Conservation (phyloP, 2,329 filamentous ascomycete genomes). For the Cryphonectria japonica region DNA sequence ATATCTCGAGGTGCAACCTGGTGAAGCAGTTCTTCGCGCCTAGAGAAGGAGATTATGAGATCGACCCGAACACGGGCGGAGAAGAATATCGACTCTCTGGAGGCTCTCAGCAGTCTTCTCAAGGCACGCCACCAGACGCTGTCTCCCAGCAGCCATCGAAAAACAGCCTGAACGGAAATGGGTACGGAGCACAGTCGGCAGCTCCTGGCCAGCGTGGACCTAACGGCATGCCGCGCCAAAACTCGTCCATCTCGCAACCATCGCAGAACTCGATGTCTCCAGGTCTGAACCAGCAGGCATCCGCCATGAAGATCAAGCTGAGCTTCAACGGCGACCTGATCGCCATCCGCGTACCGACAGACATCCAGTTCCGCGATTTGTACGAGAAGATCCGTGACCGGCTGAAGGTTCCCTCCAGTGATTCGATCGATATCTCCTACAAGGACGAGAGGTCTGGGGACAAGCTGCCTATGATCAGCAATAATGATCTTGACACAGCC, state of each 20-base stretch:
- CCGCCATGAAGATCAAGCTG: slow-evolving; percentile 89
- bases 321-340: slow-evolving; percentile 92
- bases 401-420: slow-evolving; percentile 70
- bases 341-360: slow-evolving; percentile 82
- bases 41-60: slow-evolving; percentile 89
- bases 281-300: slow-evolving; percentile 48
- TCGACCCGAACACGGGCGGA: slow-evolving; percentile 68
- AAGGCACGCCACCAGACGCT: slow-evolving; percentile 62
- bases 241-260: slow-evolving; percentile 54
- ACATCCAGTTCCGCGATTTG: slow-evolving; percentile 77
- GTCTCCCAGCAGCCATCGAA: slow-evolving; percentile 68
- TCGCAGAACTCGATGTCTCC: slow-evolving; percentile 61
- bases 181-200: slow-evolving; percentile 57
- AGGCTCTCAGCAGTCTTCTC: slow-evolving; percentile 69
- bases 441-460: slow-evolving; percentile 80
- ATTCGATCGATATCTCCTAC: slow-evolving; percentile 81
- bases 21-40: slow-evolving; percentile 92
- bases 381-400: slow-evolving; percentile 84
- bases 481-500: slow-evolving; percentile 80
- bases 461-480: slow-evolving; percentile 74
- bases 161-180: slow-evolving; percentile 63
- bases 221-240: slow-evolving; percentile 48
- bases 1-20: slow-evolving; percentile 82
- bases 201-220: slow-evolving; percentile 49
- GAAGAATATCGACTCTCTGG: slow-evolving; percentile 77